phyloP scores from a whole-genome alignment of 495 filamentous ascomycete species.

The Venustampulla echinocandica region DNA sequence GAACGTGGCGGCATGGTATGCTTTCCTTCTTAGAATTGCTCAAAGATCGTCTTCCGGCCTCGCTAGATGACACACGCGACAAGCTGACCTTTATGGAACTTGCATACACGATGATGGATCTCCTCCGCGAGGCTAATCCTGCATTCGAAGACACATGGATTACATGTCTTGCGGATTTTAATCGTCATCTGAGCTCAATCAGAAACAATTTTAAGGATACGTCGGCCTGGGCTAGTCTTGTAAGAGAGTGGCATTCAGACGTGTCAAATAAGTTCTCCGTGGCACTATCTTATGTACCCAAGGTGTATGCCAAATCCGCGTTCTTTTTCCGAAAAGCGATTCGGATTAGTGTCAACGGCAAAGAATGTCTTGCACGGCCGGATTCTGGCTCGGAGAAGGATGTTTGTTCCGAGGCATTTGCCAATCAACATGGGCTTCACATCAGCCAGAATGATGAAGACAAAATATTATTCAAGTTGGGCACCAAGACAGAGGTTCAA shows the following conservation, averaged over 20 bases:
- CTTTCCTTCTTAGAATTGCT: conserved; percentile 67
- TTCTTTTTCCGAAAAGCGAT: conserved; percentile 5
- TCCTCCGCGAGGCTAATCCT: conserved; percentile 64
- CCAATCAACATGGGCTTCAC: not conserved
- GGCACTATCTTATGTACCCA: too few species aligned
- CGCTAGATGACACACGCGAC: conserved; percentile 61
- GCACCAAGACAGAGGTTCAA: not conserved
- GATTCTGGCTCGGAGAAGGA: conserved; percentile 1
- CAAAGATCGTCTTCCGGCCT: conserved; percentile 55
- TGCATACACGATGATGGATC: conserved; percentile 68
- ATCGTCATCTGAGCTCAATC: conserved; percentile 53
- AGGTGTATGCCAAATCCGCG: too few species aligned
- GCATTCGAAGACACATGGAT: conserved; percentile 77
- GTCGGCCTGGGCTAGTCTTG: conserved; percentile 56
- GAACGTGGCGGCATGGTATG: conserved; percentile 78
- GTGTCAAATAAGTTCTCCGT: too few species aligned
- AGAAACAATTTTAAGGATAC: conserved; percentile 61
- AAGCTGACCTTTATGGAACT: conserved; percentile 74
- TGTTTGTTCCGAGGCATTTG: conserved; percentile 4
- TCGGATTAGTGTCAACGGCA: not conserved
- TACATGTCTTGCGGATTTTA: conserved; percentile 61
- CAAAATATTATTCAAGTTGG: not conserved
- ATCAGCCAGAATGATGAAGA: not conserved
- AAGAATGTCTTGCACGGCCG: conserved; percentile 1
- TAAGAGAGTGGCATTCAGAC: not conserved